Evolutionary conservation across 352 stramenopile species (phyloP), one percentile per base, ranked within the genome.

Genomic region (Globisporangium spinosum): DNA sequence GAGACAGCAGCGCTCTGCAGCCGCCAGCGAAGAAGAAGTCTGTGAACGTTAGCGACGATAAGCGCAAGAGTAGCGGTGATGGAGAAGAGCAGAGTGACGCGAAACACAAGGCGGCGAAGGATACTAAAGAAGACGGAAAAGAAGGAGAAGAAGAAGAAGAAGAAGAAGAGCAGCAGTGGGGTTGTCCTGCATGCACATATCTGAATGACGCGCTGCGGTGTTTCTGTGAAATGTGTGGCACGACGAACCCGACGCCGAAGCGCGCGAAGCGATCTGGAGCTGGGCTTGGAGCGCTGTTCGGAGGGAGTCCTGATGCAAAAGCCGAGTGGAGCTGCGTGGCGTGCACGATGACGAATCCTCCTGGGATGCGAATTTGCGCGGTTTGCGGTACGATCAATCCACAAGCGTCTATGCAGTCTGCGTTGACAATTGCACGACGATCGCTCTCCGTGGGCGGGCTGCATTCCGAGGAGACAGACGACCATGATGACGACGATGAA

Each of bases 151-250:
- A 62, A 20, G 49, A 74, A 35, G 34, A 72, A 29, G 60, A 71
- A 10, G 64, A 54, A 3, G 47, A 59, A 6, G 62, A 66, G 34
- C 15, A 64, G 22, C 70, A 85, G 62, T 93, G 85, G 85, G 77
- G 64, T n/a, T 93, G 85, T 51, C 74, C 78, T 0, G 74, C 80
- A 29, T 93, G 85, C 64, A 93, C 85, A 58, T 93, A 80, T 63
- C 70, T 92, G 5, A 93, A 93, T 64, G 85, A 88, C 45, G 62
- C 73, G 20, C 55, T 73, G 69, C 83, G 83, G 22, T 67, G 70
- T 25, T 89, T 89, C 56, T 93, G 85, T 61, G 85, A 91, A 58
- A 93, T 92, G 85, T 93, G 85, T 65, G 78, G 76, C 57, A 90
- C 83, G 0, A 45, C 79, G 9, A 89, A 91, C 63, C 85, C 83